Conservation (phyloP, 1,284 basidiomycete species). For the Ceratobasidium sp. region DNA sequence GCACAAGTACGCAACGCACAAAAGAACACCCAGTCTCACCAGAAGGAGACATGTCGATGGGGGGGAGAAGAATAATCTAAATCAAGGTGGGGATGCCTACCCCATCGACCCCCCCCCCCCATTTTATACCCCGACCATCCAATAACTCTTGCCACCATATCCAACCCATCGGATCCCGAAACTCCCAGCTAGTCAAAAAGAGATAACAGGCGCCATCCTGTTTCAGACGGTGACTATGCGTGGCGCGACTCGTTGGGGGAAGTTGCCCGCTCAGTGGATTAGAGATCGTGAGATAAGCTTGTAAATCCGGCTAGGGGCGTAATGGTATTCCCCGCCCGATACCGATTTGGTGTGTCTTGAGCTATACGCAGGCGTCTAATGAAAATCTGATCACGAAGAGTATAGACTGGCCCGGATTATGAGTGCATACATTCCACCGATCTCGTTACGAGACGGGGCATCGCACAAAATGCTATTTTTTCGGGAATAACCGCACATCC, state of each 20-base stretch:
- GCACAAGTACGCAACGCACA: background rate
- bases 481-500: too few relatives aligned
- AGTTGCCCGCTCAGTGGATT: background rate
- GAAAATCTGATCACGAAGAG: background rate
- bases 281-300: slow-evolving; percentile 7
- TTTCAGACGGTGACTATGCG: background rate
- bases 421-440: too few relatives aligned
- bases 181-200: background rate
- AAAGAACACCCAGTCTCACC: background rate
- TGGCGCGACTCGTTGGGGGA: background rate
- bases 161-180: background rate
- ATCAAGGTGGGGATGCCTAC: background rate
- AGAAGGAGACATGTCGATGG: slow-evolving; percentile 15
- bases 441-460: too few relatives aligned
- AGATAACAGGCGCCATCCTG: slow-evolving; percentile 1
- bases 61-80: background rate
- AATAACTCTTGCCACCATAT: slow-evolving; percentile 7
- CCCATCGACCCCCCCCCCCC: background rate
- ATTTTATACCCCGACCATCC: slow-evolving; percentile 10
- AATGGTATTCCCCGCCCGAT: background rate
- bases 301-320: background rate
- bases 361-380: background rate
- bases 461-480: too few relatives aligned
- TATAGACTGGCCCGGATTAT: background rate
- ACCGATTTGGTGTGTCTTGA: slow-evolving; percentile 5